Percentiles rank a stretch among this genome's conserved stretches.
Evolutionary conservation across 2,329 filamentous ascomycete species (phyloP).

Genomic region (Periconia macrospinosa): DNA sequence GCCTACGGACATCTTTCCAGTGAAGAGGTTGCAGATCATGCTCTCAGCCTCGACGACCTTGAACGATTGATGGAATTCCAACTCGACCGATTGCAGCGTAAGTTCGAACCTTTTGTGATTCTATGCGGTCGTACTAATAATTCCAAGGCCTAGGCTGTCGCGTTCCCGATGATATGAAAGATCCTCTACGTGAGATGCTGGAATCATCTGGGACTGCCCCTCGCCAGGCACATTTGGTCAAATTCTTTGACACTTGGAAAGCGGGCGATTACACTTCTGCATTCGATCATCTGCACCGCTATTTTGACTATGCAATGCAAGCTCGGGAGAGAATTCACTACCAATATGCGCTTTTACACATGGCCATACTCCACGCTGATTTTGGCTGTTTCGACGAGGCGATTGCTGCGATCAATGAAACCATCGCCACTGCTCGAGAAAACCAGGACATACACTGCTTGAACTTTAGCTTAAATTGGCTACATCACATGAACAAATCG

Average conservation of each 20-base stretch:
- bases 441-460: conserved; percentile 90
- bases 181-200: conserved; percentile 70
- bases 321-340: conserved; percentile 82
- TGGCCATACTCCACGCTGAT: conserved; percentile 90
- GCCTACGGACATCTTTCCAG: conserved; percentile 54
- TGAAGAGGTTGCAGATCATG: conserved; percentile 42
- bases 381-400: conserved; percentile 91
- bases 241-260: conserved; percentile 90
- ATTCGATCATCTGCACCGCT: conserved; percentile 88
- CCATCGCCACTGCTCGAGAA: conserved; percentile 90
- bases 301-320: conserved; percentile 96
- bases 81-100: conserved; percentile 83
- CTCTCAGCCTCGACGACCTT: conserved; percentile 75
- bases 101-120: conserved; percentile 19
- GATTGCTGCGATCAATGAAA: conserved; percentile 91
- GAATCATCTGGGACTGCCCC: conserved; percentile 69
- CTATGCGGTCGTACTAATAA: not conserved
- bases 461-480: conserved; percentile 94
- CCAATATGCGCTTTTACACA: conserved; percentile 90
- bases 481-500: conserved; percentile 89
- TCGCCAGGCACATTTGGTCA: conserved; percentile 75
- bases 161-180: conserved; percentile 72
- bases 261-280: conserved; percentile 87
- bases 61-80: conserved; percentile 85
- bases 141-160: conserved; percentile 70